Base-by-base conservation (phyloP, 169 alveolate species). In the Cryptosporidium meleagridis region DNA sequence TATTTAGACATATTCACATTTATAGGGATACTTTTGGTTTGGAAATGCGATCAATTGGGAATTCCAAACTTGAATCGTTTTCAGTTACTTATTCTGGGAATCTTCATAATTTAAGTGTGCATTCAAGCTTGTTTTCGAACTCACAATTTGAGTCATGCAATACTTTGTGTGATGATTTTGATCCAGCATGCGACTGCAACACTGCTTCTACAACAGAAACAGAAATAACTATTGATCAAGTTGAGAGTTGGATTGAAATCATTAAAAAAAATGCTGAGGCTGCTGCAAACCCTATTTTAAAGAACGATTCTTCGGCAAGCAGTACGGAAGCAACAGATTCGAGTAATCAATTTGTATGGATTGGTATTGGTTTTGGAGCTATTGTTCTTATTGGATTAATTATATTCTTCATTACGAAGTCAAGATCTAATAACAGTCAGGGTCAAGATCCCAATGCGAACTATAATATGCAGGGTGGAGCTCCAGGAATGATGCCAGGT, bases 121-220 rank as follows among this genome's bases (percentile, higher is more conserved):
- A 62, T 48, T 59, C 89, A 61, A 59, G 89, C 31, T 59, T 65
- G 18, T 65, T 80, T 48, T 21, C 55, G 6, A 65, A 59, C 62
- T 80, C 51, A 23, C 67, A 62, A 26, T 41, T 48, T 31, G 75
- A 45, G 16, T 45, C 89, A 35, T 80, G 89, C 37, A 80, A 80
- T 80, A 80, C 89, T 23, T 8, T 80, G 68, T 80, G 89, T 21
- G 89, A 80, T 23, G 89, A 80, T 73, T 80, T 80, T 62, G 89
- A 80, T 39, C 89, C 89, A 26, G 16, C 48, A 14, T 80, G 89
- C 26, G 75, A 80, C 26, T 80, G 89, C 35, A 29, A 80, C 51
- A 59, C 75, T 61, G 69, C 48, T 33, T 16, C 62, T 21, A 61
- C 69, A 21, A 7, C 80, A 16, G 65, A 59, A 33, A 59, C 72